These are phyloP conservation scores for Macadamia tetraphylla DNA, from an alignment of 164 flowering plant species.

Conservation along the genomic window DNA sequence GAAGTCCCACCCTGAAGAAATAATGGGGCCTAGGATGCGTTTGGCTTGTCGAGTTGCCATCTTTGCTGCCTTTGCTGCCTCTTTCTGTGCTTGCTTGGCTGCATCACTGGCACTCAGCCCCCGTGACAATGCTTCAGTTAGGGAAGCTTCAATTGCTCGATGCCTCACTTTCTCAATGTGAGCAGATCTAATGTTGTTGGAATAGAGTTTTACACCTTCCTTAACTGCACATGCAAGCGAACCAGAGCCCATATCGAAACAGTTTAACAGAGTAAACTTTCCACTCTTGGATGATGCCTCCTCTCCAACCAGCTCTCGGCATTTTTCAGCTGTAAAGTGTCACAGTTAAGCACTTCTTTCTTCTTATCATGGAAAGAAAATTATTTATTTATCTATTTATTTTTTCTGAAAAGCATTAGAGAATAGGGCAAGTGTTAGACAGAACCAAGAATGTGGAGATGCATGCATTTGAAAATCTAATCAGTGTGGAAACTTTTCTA, in stretches of 20 bases:
- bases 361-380: not conserved
- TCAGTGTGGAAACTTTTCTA: no score
- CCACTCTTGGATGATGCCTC: conserved; percentile 84
- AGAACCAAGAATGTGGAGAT: no score
- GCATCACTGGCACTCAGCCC: conserved; percentile 64
- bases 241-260: conserved; percentile 45
- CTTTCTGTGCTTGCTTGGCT: conserved; percentile 67
- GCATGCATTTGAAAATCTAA: no score
- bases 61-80: conserved; percentile 89
- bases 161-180: conserved; percentile 71
- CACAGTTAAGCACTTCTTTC: not conserved
- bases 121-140: conserved; percentile 65
- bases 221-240: conserved; percentile 32
- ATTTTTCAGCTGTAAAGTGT: conserved; percentile 75
- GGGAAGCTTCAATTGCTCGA: conserved; percentile 58
- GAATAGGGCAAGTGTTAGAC: no score
- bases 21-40: conserved; percentile 83
- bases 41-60: conserved; percentile 61
- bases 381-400: no score
- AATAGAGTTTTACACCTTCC: conserved; percentile 44
- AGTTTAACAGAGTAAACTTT: conserved; percentile 58
- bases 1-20: conserved; percentile 93
- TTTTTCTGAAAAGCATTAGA: no score
- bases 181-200: conserved; percentile 58
- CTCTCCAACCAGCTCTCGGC: conserved; percentile 72